Base-by-base conservation (phyloP, 2,329 filamentous ascomycete species). In the Ceratocystis diversiconidia region DNA sequence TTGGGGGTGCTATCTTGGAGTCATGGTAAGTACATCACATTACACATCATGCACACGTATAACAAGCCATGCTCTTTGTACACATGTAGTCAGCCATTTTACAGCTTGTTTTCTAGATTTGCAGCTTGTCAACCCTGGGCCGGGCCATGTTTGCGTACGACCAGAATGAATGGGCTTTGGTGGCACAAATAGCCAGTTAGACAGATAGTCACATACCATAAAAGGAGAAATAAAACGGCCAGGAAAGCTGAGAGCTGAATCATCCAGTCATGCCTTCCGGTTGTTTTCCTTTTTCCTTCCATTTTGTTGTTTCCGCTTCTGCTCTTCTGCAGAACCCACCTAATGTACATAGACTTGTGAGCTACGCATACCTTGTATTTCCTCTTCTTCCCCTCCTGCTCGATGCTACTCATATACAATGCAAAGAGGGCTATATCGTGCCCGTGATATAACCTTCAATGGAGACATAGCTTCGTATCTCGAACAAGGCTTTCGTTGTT, bases 321-420 rank as follows among this genome's bases (percentile, higher is more conserved):
- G 22, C 22, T 57, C 52, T 6, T n/a, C 52, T 59, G 12, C 25
- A 59, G 7, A 59, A n/a, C 17, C 25, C 3, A 15, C 28, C 17
- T 36, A 17, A 30, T 59, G 52, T 59, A 25, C 52, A 57, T 32
- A 59, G 28, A 59, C 52, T 59, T 59, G 52, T 59, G 52, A 59
- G 52, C 52, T 32, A 32, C 30, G 17, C n/a, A 19, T 48, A 10
- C 22, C n/a, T n/a, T 50, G 52, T 57, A 6, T 32, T 57, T 57
- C 17, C 15, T 30, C 6, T 12, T 30, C 52, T 59, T 25, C 22
- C 17, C 25, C 32, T 52, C 19, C 19, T 52, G 19, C 48, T 22
- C 19, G 46, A 52, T 25, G 52, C 32, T 32, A 59, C 52, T 32
- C 28, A 59, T 17, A 6, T 30, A n/a, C 25, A 30, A 25, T 32